These are phyloP conservation scores for Solanum peruvianum DNA, from an alignment of 257 asterid genomes.

Conservation along the genomic window DNA sequence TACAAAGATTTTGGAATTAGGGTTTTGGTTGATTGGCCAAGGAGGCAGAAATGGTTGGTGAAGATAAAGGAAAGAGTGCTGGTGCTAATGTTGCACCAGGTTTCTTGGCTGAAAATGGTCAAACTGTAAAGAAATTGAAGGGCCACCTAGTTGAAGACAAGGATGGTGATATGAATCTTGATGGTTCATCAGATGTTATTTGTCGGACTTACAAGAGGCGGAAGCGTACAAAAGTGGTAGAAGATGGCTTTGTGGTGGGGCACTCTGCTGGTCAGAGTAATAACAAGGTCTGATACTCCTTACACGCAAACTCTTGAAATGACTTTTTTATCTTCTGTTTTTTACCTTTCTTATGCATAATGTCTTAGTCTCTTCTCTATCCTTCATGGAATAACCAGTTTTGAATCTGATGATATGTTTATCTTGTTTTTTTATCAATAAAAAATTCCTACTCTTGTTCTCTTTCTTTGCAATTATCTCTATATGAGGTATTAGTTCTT, in stretches of 20 bases:
- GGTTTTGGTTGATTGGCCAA: neutral
- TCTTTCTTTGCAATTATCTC: neutral
- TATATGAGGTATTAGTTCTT: neutral
- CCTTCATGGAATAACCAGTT: neutral
- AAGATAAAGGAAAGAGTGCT: slow-evolving; percentile 16
- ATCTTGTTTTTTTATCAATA: neutral
- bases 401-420: neutral
- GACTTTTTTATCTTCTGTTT: neutral
- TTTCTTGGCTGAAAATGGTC: slow-evolving; percentile 9
- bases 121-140: slow-evolving; percentile 15
- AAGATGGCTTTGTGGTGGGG: slow-evolving; percentile 10
- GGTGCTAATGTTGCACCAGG: slow-evolving; percentile 14
- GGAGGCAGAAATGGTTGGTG: slow-evolving; percentile 27
- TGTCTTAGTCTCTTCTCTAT: neutral
- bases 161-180: slow-evolving; percentile 13
- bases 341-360: neutral
- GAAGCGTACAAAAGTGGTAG: slow-evolving; percentile 18
- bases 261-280: slow-evolving; percentile 18
- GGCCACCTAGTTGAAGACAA: slow-evolving; percentile 14
- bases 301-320: neutral
- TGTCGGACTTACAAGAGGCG: slow-evolving; percentile 72
- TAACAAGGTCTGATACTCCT: slow-evolving; percentile 32
- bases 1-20: neutral
- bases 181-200: slow-evolving; percentile 17
- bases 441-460: neutral